Evolutionary conservation across 352 stramenopile genomes (phyloP).

Genomic region (Globisporangium lucens): DNA sequence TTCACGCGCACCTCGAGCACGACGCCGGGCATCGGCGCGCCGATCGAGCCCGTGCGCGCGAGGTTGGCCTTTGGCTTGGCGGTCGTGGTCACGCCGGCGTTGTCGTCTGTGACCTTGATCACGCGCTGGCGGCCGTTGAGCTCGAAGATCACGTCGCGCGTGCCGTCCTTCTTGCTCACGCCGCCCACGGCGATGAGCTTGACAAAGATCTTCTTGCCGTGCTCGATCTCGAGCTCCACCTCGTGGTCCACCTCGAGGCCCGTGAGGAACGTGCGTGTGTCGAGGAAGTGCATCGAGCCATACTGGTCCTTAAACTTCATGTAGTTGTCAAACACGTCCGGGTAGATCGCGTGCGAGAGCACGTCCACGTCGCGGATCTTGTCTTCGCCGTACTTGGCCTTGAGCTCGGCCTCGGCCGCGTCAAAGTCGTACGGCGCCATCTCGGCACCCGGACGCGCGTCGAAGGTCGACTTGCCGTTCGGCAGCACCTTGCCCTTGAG

Average conservation of each 20-base stretch:
- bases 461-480: slow-evolving; percentile 91
- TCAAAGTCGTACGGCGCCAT: slow-evolving; percentile 95
- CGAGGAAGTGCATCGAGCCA: slow-evolving; percentile 81
- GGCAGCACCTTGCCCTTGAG: slow-evolving; percentile 90
- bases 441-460: slow-evolving; percentile 93
- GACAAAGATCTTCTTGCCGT: slow-evolving; percentile 96
- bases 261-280: slow-evolving; percentile 79
- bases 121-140: slow-evolving; percentile 93
- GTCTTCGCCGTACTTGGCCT: slow-evolving; percentile 81
- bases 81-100: slow-evolving; percentile 54
- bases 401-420: slow-evolving; percentile 80
- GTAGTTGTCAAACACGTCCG: slow-evolving; percentile 81
- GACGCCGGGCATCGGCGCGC: slow-evolving; percentile 96
- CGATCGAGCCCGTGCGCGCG: slow-evolving; percentile 80
- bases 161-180: slow-evolving; percentile 86
- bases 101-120: slow-evolving; percentile 92
- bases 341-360: slow-evolving; percentile 93
- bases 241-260: slow-evolving; percentile 72
- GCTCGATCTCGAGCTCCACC: slow-evolving; percentile 88
- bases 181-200: slow-evolving; percentile 91
- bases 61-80: slow-evolving; percentile 87
- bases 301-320: slow-evolving; percentile 87
- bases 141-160: slow-evolving; percentile 96
- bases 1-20: slow-evolving; percentile 95
- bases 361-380: slow-evolving; percentile 94